Evolutionary conservation across 2,329 filamentous ascomycete genomes (phyloP).

Genomic region (Cladosporium austrohemisphaericum): DNA sequence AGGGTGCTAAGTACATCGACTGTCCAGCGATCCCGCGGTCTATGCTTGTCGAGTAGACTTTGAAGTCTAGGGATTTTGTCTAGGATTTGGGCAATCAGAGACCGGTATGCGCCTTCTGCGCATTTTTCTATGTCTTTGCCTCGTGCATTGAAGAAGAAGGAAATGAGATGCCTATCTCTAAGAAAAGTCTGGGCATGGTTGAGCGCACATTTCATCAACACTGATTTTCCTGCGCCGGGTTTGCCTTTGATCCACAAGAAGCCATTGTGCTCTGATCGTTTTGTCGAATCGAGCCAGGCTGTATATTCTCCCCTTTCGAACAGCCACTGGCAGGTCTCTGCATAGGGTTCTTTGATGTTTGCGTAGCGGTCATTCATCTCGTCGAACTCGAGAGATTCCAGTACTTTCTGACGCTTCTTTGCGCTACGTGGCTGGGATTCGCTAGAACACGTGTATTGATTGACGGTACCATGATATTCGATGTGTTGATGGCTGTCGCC

Average conservation of each 20-base stretch:
- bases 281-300: background rate
- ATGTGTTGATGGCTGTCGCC: background rate
- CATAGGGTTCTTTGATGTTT: background rate
- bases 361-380: constrained; percentile 1
- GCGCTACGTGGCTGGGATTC: background rate
- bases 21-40: background rate
- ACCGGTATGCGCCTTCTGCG: constrained; percentile 45
- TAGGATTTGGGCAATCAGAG: constrained; percentile 48
- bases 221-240: constrained; percentile 40
- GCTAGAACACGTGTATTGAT: background rate
- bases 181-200: constrained; percentile 14
- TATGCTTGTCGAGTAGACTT: constrained; percentile 29
- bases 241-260: constrained; percentile 42
- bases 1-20: background rate
- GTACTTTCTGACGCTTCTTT: background rate
- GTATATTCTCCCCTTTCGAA: constrained; percentile 2
- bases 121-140: constrained; percentile 46
- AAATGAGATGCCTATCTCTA: constrained; percentile 30
- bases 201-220: constrained; percentile 33
- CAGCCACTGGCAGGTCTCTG: constrained; percentile 11
- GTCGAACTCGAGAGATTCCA: background rate
- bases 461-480: background rate
- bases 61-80: constrained; percentile 34
- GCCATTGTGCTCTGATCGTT: constrained; percentile 18
- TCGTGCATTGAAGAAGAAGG: constrained; percentile 51